Percentiles rank a stretch among this genome's conserved stretches.
Evolutionary conservation across 139 green algal genomes (phyloP).

Genomic region (Limnomonas spitsbergensis): DNA sequence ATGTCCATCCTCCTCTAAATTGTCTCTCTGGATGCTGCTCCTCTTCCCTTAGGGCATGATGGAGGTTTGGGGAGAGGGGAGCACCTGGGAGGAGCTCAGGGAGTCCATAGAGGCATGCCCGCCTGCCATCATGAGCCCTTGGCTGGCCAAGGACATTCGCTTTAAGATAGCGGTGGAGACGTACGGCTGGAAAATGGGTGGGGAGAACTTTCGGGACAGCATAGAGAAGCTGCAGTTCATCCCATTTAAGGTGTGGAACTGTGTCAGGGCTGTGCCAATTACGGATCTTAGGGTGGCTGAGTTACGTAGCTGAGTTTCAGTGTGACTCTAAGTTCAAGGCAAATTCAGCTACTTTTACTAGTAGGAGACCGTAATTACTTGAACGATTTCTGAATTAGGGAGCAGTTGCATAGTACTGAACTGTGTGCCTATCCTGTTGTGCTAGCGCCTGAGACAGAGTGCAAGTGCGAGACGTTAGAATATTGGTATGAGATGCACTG

Average conservation of each 20-base stretch:
- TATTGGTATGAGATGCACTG: too few species aligned
- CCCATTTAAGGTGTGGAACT: constrained; percentile 42
- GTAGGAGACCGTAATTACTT: too few species aligned
- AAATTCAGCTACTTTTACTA: too few species aligned
- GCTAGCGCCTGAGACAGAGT: too few species aligned
- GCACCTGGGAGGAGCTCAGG: constrained; percentile 53
- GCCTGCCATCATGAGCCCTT: constrained; percentile 7
- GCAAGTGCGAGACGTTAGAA: too few species aligned
- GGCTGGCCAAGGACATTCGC: background rate
- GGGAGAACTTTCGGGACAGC: constrained; percentile 47
- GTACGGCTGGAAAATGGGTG: background rate
- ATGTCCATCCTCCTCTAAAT: too few species aligned
- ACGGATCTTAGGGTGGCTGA: too few species aligned
- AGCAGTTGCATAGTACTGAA: background rate
- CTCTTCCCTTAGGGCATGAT: constrained; percentile 31
- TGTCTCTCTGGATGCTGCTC: too few species aligned
- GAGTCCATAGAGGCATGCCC: constrained; percentile 31
- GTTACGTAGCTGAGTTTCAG: too few species aligned
- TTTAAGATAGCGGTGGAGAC: constrained; percentile 10
- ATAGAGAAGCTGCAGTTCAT: constrained; percentile 47
- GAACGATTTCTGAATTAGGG: background rate
- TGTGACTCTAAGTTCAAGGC: too few species aligned
- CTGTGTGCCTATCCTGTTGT: too few species aligned
- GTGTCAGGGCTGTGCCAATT: too few species aligned
- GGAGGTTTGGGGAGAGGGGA: constrained; percentile 81